Conservation (phyloP, 108 stramenopile species). For the Epithemia pelagica region DNA sequence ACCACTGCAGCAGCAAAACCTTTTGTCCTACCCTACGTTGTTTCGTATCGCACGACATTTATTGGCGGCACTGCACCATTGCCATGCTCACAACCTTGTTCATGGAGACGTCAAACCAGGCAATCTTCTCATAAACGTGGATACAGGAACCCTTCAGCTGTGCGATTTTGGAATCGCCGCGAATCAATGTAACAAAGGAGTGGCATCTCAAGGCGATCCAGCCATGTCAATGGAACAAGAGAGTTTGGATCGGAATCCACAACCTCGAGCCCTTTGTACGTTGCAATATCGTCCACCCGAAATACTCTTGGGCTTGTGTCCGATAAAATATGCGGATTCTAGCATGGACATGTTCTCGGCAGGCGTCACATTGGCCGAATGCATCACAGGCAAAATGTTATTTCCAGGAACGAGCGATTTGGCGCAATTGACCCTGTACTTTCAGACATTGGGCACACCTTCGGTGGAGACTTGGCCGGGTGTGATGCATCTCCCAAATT, state of each 20-base stretch:
- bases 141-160: conserved; percentile 47
- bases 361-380: conserved; percentile 52
- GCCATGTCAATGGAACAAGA: conserved; percentile 8
- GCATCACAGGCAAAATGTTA: conserved; percentile 41
- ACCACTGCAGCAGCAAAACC: background rate
- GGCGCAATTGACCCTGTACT: conserved; percentile 62
- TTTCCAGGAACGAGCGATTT: conserved; percentile 56
- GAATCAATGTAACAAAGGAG: background rate
- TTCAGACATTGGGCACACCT: conserved; percentile 59
- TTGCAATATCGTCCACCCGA: conserved; percentile 79
- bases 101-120: conserved; percentile 96
- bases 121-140: conserved; percentile 56
- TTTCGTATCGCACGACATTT: conserved; percentile 41
- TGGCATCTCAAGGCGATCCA: conserved; percentile 1
- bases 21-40: background rate
- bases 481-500: conserved; percentile 40
- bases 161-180: conserved; percentile 68
- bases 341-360: conserved; percentile 62
- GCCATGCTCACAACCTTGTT: conserved; percentile 80
- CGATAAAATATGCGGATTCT: conserved; percentile 11
- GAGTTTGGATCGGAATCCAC: background rate
- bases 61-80: conserved; percentile 75
- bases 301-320: conserved; percentile 42
- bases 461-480: conserved; percentile 46
- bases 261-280: conserved; percentile 50